Evolutionary conservation across 345 rosid genomes (phyloP).

Genomic region (Aurinia saxatilis): DNA sequence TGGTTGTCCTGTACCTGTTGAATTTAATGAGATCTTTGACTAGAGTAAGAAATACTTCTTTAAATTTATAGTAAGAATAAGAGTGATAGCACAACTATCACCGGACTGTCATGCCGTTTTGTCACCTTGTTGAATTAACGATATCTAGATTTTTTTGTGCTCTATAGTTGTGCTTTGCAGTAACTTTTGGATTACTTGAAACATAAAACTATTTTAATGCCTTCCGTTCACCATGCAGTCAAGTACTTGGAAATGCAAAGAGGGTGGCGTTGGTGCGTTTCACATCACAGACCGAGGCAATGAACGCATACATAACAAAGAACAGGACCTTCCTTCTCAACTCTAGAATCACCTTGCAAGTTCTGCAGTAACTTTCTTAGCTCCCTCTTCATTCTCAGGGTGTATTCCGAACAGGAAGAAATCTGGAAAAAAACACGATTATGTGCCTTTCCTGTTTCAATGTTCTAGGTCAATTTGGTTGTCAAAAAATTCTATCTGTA

Average conservation of each 20-base stretch:
- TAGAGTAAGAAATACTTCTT: no score
- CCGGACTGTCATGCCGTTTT: neutral
- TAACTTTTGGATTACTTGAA: neutral
- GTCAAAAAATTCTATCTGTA: neutral
- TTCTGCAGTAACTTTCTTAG: slow-evolving; percentile 43
- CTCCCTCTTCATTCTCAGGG: neutral
- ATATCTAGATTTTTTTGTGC: neutral
- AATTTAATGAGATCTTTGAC: no score
- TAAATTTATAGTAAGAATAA: no score
- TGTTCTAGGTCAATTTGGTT: slow-evolving; percentile 4
- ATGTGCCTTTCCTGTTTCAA: neutral
- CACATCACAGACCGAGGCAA: slow-evolving; percentile 48
- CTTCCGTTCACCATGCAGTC: slow-evolving; percentile 31
- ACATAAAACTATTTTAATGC: neutral
- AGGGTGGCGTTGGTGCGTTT: slow-evolving; percentile 44
- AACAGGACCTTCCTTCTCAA: slow-evolving; percentile 61
- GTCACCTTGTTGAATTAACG: neutral
- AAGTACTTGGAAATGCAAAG: slow-evolving; percentile 21
- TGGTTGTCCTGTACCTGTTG: no score
- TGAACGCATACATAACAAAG: slow-evolving; percentile 53
- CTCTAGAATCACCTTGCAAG: slow-evolving; percentile 48
- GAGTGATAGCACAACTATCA: neutral
- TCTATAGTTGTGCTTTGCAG: neutral
- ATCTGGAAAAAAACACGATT: neutral
- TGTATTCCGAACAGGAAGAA: neutral